A percentile compares a stretch with the other conserved stretches of the same genome.
Evolutionary conservation across 2,329 filamentous ascomycete genomes (phyloP).

Genomic region (Blastomyces emzantsi): DNA sequence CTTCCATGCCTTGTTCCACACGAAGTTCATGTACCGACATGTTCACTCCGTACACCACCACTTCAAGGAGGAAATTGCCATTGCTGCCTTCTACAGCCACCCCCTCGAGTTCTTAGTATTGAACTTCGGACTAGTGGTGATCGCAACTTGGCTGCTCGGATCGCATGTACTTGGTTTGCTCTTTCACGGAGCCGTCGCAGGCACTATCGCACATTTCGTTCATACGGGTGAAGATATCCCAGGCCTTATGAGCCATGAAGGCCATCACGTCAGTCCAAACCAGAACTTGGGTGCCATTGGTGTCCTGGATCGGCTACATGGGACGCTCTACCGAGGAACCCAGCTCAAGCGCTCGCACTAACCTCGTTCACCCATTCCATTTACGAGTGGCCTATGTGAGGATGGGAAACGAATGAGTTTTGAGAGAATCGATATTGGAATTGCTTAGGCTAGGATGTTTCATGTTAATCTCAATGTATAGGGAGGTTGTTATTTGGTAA

Average conservation of each 20-base stretch:
- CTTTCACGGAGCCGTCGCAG: constrained; percentile 9
- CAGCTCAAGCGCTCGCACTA: neutral
- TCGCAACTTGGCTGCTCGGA: constrained; percentile 9
- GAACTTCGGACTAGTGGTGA: constrained; percentile 9
- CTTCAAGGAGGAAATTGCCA: constrained; percentile 10
- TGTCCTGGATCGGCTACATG: constrained; percentile 13
- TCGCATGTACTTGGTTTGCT: constrained; percentile 12
- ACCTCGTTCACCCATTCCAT: neutral
- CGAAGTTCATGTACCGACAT: constrained; percentile 11
- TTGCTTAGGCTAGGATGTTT: neutral
- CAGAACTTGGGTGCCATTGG: constrained; percentile 12
- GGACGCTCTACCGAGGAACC: constrained; percentile 3
- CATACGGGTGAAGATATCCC: constrained; percentile 13
- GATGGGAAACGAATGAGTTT: neutral
- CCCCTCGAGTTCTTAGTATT: constrained; percentile 9
- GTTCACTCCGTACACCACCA: constrained; percentile 12
- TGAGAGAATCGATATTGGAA: neutral
- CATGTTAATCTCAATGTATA: neutral
- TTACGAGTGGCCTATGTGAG: neutral
- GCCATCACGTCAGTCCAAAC: constrained; percentile 13
- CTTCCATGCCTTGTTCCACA: constrained; percentile 12
- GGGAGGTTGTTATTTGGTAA: neutral
- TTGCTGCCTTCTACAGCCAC: constrained; percentile 13
- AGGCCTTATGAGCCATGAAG: constrained; percentile 12
- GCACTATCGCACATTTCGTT: constrained; percentile 9